Evolutionary conservation across 495 filamentous ascomycete species (phyloP).

Genomic region (Tetracladium setigerum): DNA sequence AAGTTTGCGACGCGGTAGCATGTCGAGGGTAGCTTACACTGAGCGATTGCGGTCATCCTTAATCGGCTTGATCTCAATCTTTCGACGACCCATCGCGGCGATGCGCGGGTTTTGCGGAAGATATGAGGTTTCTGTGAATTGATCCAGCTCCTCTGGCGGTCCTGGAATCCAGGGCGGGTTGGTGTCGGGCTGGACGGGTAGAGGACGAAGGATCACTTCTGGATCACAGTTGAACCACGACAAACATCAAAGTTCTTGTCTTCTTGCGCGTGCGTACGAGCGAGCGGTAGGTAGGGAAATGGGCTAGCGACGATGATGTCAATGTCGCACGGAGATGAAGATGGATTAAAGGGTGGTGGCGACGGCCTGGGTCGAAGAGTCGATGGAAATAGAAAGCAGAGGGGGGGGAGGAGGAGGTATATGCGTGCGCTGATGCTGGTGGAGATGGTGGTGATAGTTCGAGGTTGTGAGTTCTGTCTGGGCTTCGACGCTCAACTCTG

Average conservation of each 20-base stretch:
- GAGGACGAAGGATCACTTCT: too few species aligned
- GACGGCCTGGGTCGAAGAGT: background rate
- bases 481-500: background rate
- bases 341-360: background rate
- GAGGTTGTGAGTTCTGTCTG: background rate
- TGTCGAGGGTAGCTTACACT: conserved; percentile 57
- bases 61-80: conserved; percentile 99
- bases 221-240: too few species aligned
- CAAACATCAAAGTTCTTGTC: too few species aligned
- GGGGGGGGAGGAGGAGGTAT: background rate
- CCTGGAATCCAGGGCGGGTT: background rate
- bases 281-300: conserved; percentile 1
- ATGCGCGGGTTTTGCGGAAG: conserved; percentile 20
- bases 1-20: background rate
- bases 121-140: conserved; percentile 16
- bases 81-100: conserved; percentile 52
- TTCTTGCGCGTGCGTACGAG: too few species aligned
- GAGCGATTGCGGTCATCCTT: conserved; percentile 99
- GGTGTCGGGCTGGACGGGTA: too few species aligned
- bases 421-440: background rate
- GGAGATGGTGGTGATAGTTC: background rate
- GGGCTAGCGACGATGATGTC: background rate
- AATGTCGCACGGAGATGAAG: background rate
- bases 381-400: background rate
- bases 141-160: conserved; percentile 17